Base-by-base conservation (phyloP, 169 alveolate genomes). In the Eimeria tenella region DNA sequence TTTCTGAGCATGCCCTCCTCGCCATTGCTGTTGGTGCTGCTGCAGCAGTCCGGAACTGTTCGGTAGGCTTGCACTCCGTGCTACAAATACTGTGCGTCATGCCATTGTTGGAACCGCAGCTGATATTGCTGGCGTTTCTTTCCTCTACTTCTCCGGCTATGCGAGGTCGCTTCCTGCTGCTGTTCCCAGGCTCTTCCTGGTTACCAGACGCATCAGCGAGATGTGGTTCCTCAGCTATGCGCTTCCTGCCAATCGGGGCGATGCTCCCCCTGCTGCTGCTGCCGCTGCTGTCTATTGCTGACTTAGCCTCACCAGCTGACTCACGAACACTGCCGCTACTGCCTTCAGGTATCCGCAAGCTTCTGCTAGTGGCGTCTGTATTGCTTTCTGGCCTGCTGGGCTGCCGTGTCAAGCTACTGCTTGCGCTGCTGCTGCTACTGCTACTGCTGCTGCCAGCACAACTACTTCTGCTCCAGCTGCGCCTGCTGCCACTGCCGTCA, bases 161-260 rank as follows among this genome's bases (percentile, higher is more conserved):
- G 74, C 74, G 74, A 10, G 74, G 74, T 19, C 74, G 74, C 21
- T 65, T 65, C 49, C 74, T 65, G 74, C 25, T 17, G 74, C 21
- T 65, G 74, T 6, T 6, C 13, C 74, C 74, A 31, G 42, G 42
- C 42, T 31, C 42, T 31, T 31, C 42, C 42, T 0, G 42, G 23
- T 17, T 65, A 23, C 0, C 11, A 65, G 42, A 31, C 17, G 23
- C 74, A 15, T 7, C 42, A 65, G 74, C 21, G 74, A 31, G 74
- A 13, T 65, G 74, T 31, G 8, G 74, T 31, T 21, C 23, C 21
- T 65, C 74, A 65, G 31, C 21, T 7, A 31, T 65, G 49, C 74
- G 74, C 23, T 17, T 65, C 21, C 74, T 17, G 17, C 11, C 74
- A 21, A 17, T 9, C 17, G 23, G 11, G 74, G 17, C 74, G 21